Percentiles rank a stretch among this genome's conserved stretches.
Conservation (phyloP, 2,329 filamentous ascomycete species). For the Pestalotiopsis sp. region DNA sequence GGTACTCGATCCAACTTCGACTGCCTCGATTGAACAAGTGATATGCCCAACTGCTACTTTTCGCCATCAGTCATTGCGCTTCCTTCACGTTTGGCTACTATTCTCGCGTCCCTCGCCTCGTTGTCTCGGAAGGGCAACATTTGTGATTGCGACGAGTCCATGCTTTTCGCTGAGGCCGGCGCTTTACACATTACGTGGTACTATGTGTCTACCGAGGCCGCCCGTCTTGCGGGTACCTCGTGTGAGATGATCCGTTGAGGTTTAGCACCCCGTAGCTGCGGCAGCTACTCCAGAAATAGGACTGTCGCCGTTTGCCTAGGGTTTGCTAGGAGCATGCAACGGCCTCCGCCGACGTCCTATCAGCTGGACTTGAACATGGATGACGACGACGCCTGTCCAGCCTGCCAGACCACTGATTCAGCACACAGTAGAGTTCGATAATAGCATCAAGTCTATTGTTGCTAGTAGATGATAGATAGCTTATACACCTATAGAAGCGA, state of each 20-base stretch:
- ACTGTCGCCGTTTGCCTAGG: background rate
- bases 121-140: background rate
- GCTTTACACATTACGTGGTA: background rate
- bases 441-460: background rate
- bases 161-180: background rate
- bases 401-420: background rate
- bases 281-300: constrained; percentile 5
- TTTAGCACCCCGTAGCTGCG: background rate
- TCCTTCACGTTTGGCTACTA: background rate
- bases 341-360: constrained; percentile 4
- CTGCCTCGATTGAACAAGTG: background rate
- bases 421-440: background rate
- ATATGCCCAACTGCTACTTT: background rate
- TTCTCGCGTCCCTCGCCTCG: background rate
- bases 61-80: background rate
- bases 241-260: background rate
- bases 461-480: background rate
- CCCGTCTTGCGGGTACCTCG: background rate
- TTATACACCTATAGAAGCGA: background rate
- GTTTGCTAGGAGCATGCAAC: background rate
- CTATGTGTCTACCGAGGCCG: background rate
- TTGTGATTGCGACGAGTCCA: background rate
- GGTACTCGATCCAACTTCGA: background rate
- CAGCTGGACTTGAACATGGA: background rate
- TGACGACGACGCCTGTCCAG: background rate